Evolutionary conservation across 495 filamentous ascomycete species (phyloP), one percentile per base, ranked within the genome.

Genomic region (Thermochaetoides thermophila): DNA sequence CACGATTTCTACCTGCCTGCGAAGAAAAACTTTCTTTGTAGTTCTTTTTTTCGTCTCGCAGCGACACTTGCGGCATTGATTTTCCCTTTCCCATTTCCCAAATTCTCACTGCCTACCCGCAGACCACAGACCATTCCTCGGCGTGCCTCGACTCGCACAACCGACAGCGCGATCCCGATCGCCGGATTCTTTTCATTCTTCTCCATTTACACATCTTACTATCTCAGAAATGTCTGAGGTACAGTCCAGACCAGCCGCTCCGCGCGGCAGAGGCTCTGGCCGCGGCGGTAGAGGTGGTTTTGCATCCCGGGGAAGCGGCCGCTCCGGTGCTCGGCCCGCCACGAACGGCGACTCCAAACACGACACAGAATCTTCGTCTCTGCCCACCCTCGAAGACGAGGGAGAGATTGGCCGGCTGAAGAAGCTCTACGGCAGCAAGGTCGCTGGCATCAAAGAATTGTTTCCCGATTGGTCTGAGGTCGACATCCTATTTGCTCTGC

Each of bases 381-480:
- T 51, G 33, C 40, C 50, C 27, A 53, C 68, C 42, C 63, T 71
- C 41, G 81, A 87, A 53, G 86, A 95, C 35, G 81, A 93, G 49
- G 76, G 83, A 45, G 87, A 99, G 59, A 65, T 96, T 34, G 83
- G 77, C 36, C 71, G 89, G 53, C 74, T 96, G 57, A 93, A 91
- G 69, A 82, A 78, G 63, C 73, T 79, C 46, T 93, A 92, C 53
- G 66, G 76, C 42, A 49, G 56, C 41, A 76, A 84, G 55, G 63
- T 95, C 42, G 61, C 56, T 31, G 73, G 66, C 38, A 74, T 96
- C 50, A 84, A 81, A 54, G 87, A 93, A 50, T 70, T 96, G 62
- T 92, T 92, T 64, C 73, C 84, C 17, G 74, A 81, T 53, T 92
- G 84, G 86, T 81, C 86, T 31, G 76, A 86, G 39, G 81, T 89